These are phyloP conservation scores for Tympanopsis confertula DNA, from an alignment of 2,329 filamentous ascomycete genomes.

Conservation along the genomic window DNA sequence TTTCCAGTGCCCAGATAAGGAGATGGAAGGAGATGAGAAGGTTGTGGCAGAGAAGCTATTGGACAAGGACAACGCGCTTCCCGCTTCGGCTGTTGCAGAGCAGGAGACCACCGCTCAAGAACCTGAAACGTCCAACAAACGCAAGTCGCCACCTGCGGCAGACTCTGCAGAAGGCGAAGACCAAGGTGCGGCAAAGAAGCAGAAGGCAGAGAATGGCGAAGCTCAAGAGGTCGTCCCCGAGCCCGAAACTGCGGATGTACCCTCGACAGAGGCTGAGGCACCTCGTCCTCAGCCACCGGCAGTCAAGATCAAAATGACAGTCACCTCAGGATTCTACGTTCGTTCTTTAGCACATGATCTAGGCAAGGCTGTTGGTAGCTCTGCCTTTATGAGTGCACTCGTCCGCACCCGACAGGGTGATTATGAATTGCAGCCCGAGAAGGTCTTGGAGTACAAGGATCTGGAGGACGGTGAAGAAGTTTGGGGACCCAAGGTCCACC, in stretches of 20 bases:
- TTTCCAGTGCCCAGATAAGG: slow-evolving; percentile 35
- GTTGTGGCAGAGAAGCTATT: not conserved
- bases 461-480: not conserved
- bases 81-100: not conserved
- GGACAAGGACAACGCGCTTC: not conserved
- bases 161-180: not conserved
- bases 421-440: slow-evolving; percentile 34
- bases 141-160: not conserved
- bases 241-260: too few relatives aligned
- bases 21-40: slow-evolving; percentile 34
- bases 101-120: not conserved
- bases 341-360: slow-evolving; percentile 56
- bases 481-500: not conserved
- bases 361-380: slow-evolving; percentile 44
- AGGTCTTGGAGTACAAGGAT: slow-evolving; percentile 1
- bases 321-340: slow-evolving; percentile 60
- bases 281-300: slow-evolving; percentile 33
- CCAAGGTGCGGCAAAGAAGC: not conserved
- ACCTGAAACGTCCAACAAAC: not conserved
- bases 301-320: slow-evolving; percentile 51
- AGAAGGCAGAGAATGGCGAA: not conserved
- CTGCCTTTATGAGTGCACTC: slow-evolving; percentile 48
- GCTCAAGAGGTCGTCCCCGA: not conserved
- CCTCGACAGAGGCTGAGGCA: too few relatives aligned
- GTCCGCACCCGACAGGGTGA: slow-evolving; percentile 48